Conservation (phyloP, 78 protist species). For the Isochrysis galbana region DNA sequence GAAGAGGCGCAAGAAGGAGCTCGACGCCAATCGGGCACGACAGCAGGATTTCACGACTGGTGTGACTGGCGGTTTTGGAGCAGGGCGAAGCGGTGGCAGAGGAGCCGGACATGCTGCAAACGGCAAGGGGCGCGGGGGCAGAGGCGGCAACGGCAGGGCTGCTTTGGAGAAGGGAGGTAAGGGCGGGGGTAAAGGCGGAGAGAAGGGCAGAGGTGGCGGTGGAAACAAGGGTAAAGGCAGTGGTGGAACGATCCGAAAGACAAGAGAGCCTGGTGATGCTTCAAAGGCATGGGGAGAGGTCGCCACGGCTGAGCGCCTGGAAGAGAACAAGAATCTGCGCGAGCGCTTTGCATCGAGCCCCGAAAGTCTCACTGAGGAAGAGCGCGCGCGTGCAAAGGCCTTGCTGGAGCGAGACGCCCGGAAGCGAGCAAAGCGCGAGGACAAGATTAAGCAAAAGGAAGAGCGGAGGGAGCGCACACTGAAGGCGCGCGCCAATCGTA, state of each 20-base stretch:
- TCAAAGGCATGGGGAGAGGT: not conserved
- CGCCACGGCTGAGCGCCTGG: not conserved
- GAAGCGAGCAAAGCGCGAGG: not conserved
- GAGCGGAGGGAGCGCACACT: not conserved
- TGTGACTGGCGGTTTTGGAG: no score
- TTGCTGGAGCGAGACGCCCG: not conserved
- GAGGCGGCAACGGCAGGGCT: not conserved
- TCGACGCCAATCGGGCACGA: not conserved
- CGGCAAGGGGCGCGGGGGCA: not conserved
- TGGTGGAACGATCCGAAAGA: not conserved
- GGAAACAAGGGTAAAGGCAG: not conserved
- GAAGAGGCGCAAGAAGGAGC: not conserved
- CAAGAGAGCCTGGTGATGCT: not conserved
- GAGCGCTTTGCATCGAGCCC: not conserved
- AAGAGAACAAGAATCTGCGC: not conserved
- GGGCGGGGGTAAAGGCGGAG: not conserved
- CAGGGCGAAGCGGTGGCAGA: no score
- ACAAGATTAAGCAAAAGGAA: not conserved
- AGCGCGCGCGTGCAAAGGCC: not conserved
- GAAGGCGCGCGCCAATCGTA: not conserved
- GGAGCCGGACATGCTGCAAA: not conserved
- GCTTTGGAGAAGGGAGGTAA: not conserved
- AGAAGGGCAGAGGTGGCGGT: not conserved
- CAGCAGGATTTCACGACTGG: not conserved
- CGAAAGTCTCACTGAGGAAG: not conserved